phyloP scores from a whole-genome alignment of 768 basidiomycete species.

The Auriscalpium orientale region DNA sequence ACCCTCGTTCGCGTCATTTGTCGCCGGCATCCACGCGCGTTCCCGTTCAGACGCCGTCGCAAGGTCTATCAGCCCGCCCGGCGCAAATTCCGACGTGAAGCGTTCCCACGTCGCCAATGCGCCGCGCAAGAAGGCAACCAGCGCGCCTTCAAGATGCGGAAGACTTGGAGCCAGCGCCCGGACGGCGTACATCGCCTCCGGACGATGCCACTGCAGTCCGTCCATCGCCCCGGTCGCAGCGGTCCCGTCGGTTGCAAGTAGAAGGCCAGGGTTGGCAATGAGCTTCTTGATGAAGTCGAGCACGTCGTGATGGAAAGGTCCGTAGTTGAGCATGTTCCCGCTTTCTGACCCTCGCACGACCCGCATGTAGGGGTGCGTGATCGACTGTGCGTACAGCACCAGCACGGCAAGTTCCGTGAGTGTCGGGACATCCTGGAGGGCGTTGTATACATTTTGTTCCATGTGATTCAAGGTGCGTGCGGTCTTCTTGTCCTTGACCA shows the following conservation, averaged over 20 bases:
- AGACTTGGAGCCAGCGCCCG: not conserved
- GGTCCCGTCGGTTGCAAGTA: slow-evolving; percentile 5
- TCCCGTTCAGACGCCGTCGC: slow-evolving; percentile 1
- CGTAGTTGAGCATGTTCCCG: slow-evolving; percentile 19
- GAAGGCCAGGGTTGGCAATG: slow-evolving; percentile 7
- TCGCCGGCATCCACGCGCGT: slow-evolving; percentile 10
- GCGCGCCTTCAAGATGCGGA: not conserved
- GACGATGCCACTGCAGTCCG: slow-evolving; percentile 7
- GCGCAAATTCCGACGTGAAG: slow-evolving; percentile 6
- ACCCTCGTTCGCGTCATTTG: slow-evolving; percentile 19
- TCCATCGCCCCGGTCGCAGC: slow-evolving; percentile 7
- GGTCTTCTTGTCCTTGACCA: slow-evolving; percentile 15
- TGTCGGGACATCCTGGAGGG: slow-evolving; percentile 15
- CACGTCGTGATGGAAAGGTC: slow-evolving; percentile 16
- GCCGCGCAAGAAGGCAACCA: slow-evolving; percentile 17
- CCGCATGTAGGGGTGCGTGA: slow-evolving; percentile 21
- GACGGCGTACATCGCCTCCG: slow-evolving; percentile 3
- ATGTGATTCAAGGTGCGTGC: slow-evolving; percentile 18
- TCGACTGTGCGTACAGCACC: slow-evolving; percentile 13
- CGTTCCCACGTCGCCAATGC: not conserved
- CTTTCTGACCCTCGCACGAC: slow-evolving; percentile 9
- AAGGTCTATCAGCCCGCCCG: slow-evolving; percentile 7
- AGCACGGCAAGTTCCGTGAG: slow-evolving; percentile 19
- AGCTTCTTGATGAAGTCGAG: slow-evolving; percentile 10
- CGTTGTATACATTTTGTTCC: slow-evolving; percentile 21